A percentile compares a stretch with the other conserved stretches of the same genome.
Conservation (phyloP, 768 basidiomycete species). For the Mycena haematopus region DNA sequence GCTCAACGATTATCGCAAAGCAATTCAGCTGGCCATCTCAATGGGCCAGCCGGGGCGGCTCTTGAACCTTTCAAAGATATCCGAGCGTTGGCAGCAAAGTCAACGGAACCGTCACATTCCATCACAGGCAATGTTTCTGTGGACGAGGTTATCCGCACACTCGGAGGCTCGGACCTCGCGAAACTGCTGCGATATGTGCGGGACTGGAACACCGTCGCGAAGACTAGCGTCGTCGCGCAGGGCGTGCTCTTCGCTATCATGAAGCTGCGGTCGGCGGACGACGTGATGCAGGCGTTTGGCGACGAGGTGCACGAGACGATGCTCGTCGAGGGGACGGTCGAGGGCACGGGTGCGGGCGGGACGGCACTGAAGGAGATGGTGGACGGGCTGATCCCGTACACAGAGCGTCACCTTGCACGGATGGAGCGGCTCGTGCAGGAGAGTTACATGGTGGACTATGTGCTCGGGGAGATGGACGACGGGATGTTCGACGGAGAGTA, state of each 20-base stretch:
- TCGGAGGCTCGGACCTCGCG: conserved; percentile 76
- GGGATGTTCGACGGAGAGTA: conserved; percentile 64
- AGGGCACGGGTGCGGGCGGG: conserved; percentile 30
- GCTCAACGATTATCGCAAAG: conserved; percentile 87
- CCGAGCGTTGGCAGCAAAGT: conserved; percentile 37
- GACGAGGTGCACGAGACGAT: conserved; percentile 45
- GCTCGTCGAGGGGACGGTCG: conserved; percentile 32
- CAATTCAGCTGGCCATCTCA: conserved; percentile 88
- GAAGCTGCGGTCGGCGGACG: conserved; percentile 76
- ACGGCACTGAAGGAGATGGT: conserved; percentile 73
- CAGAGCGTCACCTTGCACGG: conserved; percentile 87
- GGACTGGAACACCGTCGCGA: conserved; percentile 96
- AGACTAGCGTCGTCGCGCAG: conserved; percentile 87
- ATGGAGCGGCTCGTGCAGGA: conserved; percentile 91
- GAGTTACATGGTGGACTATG: conserved; percentile 93
- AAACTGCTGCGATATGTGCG: conserved; percentile 82
- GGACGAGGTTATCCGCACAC: conserved; percentile 80
- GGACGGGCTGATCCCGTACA: conserved; percentile 90
- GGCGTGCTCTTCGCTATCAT: conserved; percentile 80
- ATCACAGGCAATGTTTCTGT: conserved; percentile 76
- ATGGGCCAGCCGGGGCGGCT: conserved; percentile 95
- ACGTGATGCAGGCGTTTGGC: conserved; percentile 72
- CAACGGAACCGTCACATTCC: conserved; percentile 35
- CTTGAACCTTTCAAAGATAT: conserved; percentile 79
- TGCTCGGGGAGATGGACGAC: conserved; percentile 87